Evolutionary conservation across 2,329 filamentous ascomycete species (phyloP).

Genomic region (Colletotrichum paranaense): DNA sequence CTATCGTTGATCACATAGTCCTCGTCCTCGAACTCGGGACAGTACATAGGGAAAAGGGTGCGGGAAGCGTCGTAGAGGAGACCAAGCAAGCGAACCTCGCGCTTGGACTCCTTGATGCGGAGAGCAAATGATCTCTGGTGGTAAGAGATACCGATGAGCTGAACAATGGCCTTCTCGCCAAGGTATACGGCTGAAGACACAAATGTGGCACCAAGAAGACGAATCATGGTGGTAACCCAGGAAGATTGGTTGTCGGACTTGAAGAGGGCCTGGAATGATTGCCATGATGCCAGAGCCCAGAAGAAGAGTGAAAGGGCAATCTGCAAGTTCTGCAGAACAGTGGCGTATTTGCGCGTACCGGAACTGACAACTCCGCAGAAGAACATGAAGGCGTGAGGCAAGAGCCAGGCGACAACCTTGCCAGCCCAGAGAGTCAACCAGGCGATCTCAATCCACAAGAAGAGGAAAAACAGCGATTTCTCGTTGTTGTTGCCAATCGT

Average conservation of each 20-base stretch:
- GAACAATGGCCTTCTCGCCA: constrained; percentile 82
- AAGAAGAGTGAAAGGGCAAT: constrained; percentile 76
- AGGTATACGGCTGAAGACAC: constrained; percentile 78
- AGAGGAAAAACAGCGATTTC: constrained; percentile 69
- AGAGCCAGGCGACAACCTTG: constrained; percentile 71
- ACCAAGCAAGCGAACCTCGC: constrained; percentile 82
- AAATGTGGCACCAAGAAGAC: constrained; percentile 74
- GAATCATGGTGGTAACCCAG: constrained; percentile 71
- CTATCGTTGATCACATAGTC: constrained; percentile 92
- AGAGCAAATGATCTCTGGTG: constrained; percentile 86
- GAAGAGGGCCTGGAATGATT: constrained; percentile 71
- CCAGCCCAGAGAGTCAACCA: constrained; percentile 76
- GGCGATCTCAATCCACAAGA: constrained; percentile 76
- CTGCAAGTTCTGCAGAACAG: constrained; percentile 72
- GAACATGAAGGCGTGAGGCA: constrained; percentile 75
- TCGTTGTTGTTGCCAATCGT: constrained; percentile 51
- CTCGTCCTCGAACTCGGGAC: constrained; percentile 88
- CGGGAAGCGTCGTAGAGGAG: constrained; percentile 92
- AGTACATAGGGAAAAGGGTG: constrained; percentile 91
- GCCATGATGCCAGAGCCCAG: constrained; percentile 72
- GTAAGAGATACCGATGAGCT: constrained; percentile 87
- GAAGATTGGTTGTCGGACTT: constrained; percentile 43
- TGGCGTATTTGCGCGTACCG: constrained; percentile 77
- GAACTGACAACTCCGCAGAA: constrained; percentile 76
- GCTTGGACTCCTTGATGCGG: constrained; percentile 90